Percentiles rank a stretch among this genome's conserved stretches.
These are phyloP conservation scores for Chaetomium globosum DNA, from an alignment of 2,329 filamentous ascomycete species.

Conservation along the genomic window DNA sequence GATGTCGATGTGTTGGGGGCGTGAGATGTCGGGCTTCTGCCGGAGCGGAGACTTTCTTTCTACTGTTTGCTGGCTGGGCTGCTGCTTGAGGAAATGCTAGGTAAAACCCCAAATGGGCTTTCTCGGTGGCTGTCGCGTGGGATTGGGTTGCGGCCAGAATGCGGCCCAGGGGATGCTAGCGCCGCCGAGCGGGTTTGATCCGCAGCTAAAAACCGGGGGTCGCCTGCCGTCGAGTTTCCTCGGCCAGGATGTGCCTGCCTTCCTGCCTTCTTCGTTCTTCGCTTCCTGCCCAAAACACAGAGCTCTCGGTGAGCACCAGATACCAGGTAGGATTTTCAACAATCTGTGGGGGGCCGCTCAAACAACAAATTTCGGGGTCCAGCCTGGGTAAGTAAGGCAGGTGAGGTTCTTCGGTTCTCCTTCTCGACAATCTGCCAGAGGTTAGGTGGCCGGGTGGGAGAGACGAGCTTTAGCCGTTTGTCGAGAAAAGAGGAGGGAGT, in stretches of 20 bases:
- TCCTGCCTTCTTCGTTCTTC: neutral
- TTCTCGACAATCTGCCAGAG: neutral
- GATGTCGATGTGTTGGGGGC: neutral
- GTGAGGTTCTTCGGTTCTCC: neutral
- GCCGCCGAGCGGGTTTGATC: constrained; percentile 32
- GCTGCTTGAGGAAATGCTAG: neutral
- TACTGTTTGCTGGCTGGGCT: neutral
- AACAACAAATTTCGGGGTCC: neutral
- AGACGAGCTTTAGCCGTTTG: neutral
- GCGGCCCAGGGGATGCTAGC: constrained; percentile 23
- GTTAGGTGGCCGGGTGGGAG: neutral
- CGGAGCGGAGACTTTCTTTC: constrained; percentile 12
- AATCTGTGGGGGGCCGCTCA: neutral
- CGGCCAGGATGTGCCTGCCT: constrained; percentile 10
- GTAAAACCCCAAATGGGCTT: constrained; percentile 4
- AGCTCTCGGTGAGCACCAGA: neutral
- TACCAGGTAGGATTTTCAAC: neutral
- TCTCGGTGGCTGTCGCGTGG: constrained; percentile 25
- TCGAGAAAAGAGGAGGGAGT: constrained; percentile 1
- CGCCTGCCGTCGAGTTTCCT: constrained; percentile 21
- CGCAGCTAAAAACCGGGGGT: constrained; percentile 26
- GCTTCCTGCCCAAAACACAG: neutral
- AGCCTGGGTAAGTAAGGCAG: neutral
- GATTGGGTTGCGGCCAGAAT: constrained; percentile 27
- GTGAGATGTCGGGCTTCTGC: constrained; percentile 10